These are phyloP conservation scores for Prunus yedoensis DNA, from an alignment of 331 rosid genomes.

Conservation along the genomic window DNA sequence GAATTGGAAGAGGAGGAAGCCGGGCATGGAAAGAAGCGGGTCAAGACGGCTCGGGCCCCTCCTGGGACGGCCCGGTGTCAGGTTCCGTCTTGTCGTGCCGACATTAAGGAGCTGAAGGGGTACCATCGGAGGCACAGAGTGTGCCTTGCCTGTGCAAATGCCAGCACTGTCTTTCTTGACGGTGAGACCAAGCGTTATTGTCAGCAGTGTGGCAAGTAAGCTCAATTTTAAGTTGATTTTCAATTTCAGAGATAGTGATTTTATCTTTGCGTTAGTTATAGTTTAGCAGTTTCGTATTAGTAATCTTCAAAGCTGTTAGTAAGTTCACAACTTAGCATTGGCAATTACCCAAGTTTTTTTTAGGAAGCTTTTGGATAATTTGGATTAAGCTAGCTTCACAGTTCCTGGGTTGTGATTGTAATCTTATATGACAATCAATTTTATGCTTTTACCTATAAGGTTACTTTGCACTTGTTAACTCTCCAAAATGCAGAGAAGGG, in stretches of 20 bases:
- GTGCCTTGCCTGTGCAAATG: constrained; percentile 81
- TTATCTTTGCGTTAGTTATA: background rate
- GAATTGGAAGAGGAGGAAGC: constrained; percentile 58
- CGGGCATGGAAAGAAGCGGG: constrained; percentile 65
- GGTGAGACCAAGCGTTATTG: constrained; percentile 84
- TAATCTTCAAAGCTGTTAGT: background rate
- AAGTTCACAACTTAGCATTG: background rate
- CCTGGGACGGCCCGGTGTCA: constrained; percentile 59
- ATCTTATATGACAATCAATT: background rate
- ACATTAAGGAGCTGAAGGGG: constrained; percentile 85
- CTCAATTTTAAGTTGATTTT: background rate
- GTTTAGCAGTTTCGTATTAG: background rate
- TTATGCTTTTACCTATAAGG: background rate
- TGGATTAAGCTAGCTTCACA: background rate
- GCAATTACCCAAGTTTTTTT: background rate
- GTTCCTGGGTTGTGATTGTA: background rate
- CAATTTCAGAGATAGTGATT: background rate
- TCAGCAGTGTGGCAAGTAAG: constrained; percentile 99
- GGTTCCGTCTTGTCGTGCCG: constrained; percentile 78
- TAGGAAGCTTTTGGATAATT: background rate
- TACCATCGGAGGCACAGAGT: constrained; percentile 89
- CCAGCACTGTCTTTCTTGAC: constrained; percentile 52
- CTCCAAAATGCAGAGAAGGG: background rate
- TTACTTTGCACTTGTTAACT: background rate
- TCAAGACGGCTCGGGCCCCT: constrained; percentile 46